Base-by-base conservation (phyloP, 768 basidiomycete species). In the Tricholoma matsutake region DNA sequence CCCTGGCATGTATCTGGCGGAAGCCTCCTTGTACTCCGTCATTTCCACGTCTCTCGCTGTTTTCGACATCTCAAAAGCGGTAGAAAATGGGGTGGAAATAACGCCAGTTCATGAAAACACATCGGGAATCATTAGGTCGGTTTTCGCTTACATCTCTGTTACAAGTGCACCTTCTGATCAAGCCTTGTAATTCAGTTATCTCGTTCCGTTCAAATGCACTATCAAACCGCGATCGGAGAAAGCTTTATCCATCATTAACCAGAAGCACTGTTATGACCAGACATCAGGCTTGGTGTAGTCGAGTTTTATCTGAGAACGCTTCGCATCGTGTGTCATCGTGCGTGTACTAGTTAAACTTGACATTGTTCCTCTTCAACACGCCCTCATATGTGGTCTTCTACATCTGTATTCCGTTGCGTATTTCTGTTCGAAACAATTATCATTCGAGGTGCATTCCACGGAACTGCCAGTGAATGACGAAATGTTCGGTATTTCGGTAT, bases 1-100 rank as follows among this genome's bases (percentile, higher is more conserved):
- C 60, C 79, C 78, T 35, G 84, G 84, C 0, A 67, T 81, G 73
- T 72, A 81, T 63, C 75, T 85, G 56, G 84, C 84, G 0, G 83
- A 86, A 54, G 75, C 78, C 0, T 82, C 81, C 0, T 61, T 84
- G 1, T 85, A 79, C 74, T 70, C 80, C 8, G 73, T 75, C 6
- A 68, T 80, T 2, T 75, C 75, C 0, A 77, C 71, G 66, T 79
- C 81, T 8, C 71, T 86, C 4, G 80, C 83, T 0, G 77, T 74
- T 6, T 83, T 86, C 52, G 67, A 83, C 9, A 76, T 86, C 43
- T 72, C 72, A 9, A 82, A 81, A 54, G 72, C 72, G 0, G 65
- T 81, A 4, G 78, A 78, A 63, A 75, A 81, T 34, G 82, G 82
- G 2, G 66, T 76, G 1, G 78, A 79, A 49, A 69, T 83, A 37